Percentiles rank a stretch among this genome's conserved stretches.
phyloP scores from a whole-genome alignment of 2,329 filamentous ascomycete species.

The Cytospora leucostoma region DNA sequence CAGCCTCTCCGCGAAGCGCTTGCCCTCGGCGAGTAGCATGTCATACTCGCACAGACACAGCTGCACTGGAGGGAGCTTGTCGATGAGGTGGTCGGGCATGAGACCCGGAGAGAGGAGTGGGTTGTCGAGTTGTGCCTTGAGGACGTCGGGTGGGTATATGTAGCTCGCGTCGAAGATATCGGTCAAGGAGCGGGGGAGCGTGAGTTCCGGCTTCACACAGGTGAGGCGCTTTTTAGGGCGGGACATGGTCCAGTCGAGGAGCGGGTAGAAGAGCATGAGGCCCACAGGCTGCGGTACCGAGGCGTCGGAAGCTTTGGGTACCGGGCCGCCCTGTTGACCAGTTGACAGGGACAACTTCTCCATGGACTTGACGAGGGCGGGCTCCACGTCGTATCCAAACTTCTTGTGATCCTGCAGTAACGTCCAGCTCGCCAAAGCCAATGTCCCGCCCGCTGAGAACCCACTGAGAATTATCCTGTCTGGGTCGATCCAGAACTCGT shows the following conservation, averaged over 20 bases:
- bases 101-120: conserved; percentile 60
- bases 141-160: conserved; percentile 53
- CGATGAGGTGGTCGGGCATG: conserved; percentile 54
- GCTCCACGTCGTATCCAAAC: conserved; percentile 39
- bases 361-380: conserved; percentile 36
- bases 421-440: conserved; percentile 49
- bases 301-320: conserved; percentile 34
- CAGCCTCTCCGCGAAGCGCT: conserved; percentile 62
- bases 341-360: conserved; percentile 27
- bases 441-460: conserved; percentile 64
- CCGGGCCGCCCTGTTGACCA: conserved; percentile 41
- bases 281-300: conserved; percentile 49
- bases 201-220: conserved; percentile 57
- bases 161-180: conserved; percentile 66
- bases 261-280: conserved; percentile 62
- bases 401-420: conserved; percentile 36
- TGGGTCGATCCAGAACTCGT: conserved; percentile 59
- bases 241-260: conserved; percentile 61
- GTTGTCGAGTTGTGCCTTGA: conserved; percentile 47
- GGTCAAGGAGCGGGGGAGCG: conserved; percentile 58
- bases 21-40: conserved; percentile 63
- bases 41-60: conserved; percentile 66
- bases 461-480: conserved; percentile 60
- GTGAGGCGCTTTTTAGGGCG: conserved; percentile 58
- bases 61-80: conserved; percentile 54